These are phyloP conservation scores for Potentilla sterilis DNA, from an alignment of 306 rosid species.

Conservation along the genomic window DNA sequence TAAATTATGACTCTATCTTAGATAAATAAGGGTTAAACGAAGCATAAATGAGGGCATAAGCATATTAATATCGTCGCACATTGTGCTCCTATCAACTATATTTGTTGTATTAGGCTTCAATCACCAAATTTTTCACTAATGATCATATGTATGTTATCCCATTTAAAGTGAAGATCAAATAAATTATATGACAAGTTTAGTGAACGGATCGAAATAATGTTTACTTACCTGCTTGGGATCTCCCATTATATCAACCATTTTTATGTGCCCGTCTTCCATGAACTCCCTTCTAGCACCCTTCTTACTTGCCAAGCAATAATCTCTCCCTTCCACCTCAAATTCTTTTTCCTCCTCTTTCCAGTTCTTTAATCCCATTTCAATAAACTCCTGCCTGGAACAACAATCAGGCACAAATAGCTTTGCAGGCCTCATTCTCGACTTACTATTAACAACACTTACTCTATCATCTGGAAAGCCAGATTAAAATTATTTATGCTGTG, in stretches of 20 bases:
- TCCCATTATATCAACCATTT: constrained; percentile 32
- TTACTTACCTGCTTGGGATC: constrained; percentile 38
- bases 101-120: too few relatives aligned
- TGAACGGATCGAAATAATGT: neutral
- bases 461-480: neutral
- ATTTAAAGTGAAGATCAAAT: neutral
- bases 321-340: constrained; percentile 36
- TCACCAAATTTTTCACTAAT: too few relatives aligned
- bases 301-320: constrained; percentile 38
- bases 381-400: constrained; percentile 10
- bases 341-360: constrained; percentile 21
- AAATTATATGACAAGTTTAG: neutral
- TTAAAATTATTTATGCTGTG: too few relatives aligned
- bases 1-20: too few relatives aligned
- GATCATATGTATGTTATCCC: too few relatives aligned
- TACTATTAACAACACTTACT: neutral
- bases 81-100: too few relatives aligned
- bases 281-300: constrained; percentile 33
- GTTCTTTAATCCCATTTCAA: constrained; percentile 20
- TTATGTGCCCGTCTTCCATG: constrained; percentile 40
- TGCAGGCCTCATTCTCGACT: constrained; percentile 30
- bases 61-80: too few relatives aligned
- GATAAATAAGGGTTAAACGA: too few relatives aligned
- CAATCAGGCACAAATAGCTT: constrained; percentile 36
- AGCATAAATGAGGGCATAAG: too few relatives aligned